Evolutionary conservation across 345 rosid genomes (phyloP), one percentile per base, ranked within the genome.

Genomic region (Brassica juncea): DNA sequence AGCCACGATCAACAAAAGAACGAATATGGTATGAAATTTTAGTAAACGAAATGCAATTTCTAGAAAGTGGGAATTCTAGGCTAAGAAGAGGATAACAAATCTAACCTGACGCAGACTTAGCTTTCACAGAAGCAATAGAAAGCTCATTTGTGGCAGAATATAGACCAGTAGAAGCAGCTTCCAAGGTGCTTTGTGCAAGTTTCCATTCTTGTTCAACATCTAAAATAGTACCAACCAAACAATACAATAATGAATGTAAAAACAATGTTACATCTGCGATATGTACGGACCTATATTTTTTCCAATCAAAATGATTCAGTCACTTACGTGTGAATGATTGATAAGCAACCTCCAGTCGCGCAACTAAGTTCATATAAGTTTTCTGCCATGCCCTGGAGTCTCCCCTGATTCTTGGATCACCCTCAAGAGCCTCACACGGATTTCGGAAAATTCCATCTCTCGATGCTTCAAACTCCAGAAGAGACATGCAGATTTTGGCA

Each of bases 121-220:
- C 93, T 85, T 92, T 89, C 68, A 82, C 85, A 73, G 97, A 90
- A 37, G 92, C 93, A 83, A 80, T 71, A 84, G 84, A 76, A 66
- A 94, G 94, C 76, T 92, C 97, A 71, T 86, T 89, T 61, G 90
- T 86, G 59, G 91, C 89, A 67, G 94, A 88, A 82, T 86, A 90
- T 78, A 90, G 86, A 84, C 85, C 85, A 83, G 57, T 85, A 27
- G 97, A 87, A 79, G 97, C 95, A 82, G 90, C 88, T 84, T 94
- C 98, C 87, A 89, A 81, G 82, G 75, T 89, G 88, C 88, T 87
- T 84, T 92, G 89, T 15, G 90, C 92, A 71, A 85, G 86, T 84
- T 88, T 89, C 97, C 94, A 90, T 85, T 92, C 98, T 81, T 88
- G 90, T 80, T 94, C 96, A 44, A 85, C 72, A 74, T 88, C 98